Evolutionary conservation across 2,329 filamentous ascomycete species (phyloP), one percentile per base, ranked within the genome.

Genomic region (Fusarium cicatricum): DNA sequence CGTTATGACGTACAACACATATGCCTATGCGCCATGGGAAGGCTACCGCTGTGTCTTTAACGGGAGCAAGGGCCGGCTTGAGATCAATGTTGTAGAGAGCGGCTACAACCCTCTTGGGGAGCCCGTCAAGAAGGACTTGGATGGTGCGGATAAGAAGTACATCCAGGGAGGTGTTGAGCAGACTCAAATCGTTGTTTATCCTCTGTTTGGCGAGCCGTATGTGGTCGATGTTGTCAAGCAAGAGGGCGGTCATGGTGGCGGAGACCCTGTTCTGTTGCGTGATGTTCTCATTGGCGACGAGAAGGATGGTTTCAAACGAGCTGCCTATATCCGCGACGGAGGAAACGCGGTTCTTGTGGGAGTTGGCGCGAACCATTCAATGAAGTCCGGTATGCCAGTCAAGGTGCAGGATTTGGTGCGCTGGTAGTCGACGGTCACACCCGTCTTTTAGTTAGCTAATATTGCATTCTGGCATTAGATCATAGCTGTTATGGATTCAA

Each of bases 1-100:
- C 0, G 80, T 85, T 21, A 72, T 87, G 73, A 86, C 85, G 0
- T 88, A 87, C 67, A 67, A 84, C 76, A 50, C 72, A 79, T 49
- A 83, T 77, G 85, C 85, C 0, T 88, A 87, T 52, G 83, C 85
- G 0, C 85, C 85, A 0, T 87, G 84, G 83, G 83, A 86, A 62
- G 83, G 83, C 0, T 85, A 85, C 69, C 75, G 82, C 1, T 82
- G 83, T 11, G 79, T 74, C 38, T 85, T 86, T 70, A 86, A 84
- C 63, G 83, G 85, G 1, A 87, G 78, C 0, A 80, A 79, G 11
- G 85, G 85, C 0, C 75, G 85, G 0, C 68, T 88, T 2, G 85
- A 88, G 72, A 75, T 86, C 56, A 83, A 87, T 63, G 82, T 88
- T 0, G 82, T 87, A 0, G 85, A 88, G 69, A 82, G 82, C 58